Percentiles rank a stretch among this genome's conserved stretches.
These are phyloP conservation scores for Blastobotrys illinoisensis DNA, from an alignment of 1,139 yeast genomes.

Conservation along the genomic window DNA sequence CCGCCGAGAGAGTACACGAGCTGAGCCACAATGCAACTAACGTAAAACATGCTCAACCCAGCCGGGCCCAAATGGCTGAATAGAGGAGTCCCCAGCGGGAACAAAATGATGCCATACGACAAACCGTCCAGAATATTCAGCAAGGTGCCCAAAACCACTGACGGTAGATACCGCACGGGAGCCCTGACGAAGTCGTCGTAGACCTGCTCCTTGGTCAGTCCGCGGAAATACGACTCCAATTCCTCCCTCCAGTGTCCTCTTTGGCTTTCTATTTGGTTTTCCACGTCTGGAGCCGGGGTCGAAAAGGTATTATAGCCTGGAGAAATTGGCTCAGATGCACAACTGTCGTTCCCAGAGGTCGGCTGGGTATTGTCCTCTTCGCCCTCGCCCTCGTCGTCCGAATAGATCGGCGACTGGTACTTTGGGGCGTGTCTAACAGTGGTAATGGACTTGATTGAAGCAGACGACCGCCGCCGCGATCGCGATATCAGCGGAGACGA, in stretches of 20 bases:
- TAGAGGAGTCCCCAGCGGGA: conserved; percentile 77
- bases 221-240: background rate
- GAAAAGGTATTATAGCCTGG: background rate
- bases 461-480: background rate
- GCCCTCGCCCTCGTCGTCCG: conserved; percentile 9
- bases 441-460: background rate
- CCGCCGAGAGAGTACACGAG: conserved; percentile 85
- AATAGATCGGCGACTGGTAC: background rate
- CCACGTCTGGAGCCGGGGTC: background rate
- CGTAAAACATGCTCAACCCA: conserved; percentile 90
- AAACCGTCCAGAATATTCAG: conserved; percentile 87
- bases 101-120: conserved; percentile 95
- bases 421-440: background rate
- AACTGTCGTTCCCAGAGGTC: background rate
- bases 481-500: background rate
- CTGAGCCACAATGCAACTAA: conserved; percentile 84
- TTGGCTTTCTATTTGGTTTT: conserved; percentile 2
- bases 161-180: conserved; percentile 55
- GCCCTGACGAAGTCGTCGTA: conserved; percentile 16
- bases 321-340: background rate
- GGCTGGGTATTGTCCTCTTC: conserved; percentile 7
- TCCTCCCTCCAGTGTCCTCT: background rate
- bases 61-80: conserved; percentile 78
- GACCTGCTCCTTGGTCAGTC: conserved; percentile 3
- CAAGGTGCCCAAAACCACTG: conserved; percentile 78